These are phyloP conservation scores for Alternaria triticimaculans DNA, from an alignment of 2,329 filamentous ascomycete genomes.

Conservation along the genomic window DNA sequence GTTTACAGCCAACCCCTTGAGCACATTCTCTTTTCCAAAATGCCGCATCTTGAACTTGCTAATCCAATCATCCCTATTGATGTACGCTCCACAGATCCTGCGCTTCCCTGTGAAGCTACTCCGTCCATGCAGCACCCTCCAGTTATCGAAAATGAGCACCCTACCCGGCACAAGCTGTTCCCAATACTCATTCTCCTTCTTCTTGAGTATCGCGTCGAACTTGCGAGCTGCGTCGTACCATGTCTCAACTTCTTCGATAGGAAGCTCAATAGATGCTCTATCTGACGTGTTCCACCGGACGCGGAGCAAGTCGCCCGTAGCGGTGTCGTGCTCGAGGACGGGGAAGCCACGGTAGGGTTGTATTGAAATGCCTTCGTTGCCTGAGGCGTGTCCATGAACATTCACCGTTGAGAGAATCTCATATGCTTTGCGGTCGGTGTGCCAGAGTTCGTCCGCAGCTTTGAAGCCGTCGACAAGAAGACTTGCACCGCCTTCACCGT, in stretches of 20 bases:
- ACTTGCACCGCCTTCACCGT: constrained; percentile 73
- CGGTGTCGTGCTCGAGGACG: constrained; percentile 69
- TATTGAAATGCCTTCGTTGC: constrained; percentile 83
- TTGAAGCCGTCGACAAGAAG: constrained; percentile 87
- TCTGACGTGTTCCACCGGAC: constrained; percentile 96
- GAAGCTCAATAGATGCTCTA: constrained; percentile 70
- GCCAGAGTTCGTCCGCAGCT: constrained; percentile 67
- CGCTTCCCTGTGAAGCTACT: constrained; percentile 82
- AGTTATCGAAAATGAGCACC: constrained; percentile 94
- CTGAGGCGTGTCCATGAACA: constrained; percentile 82
- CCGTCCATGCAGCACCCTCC: constrained; percentile 89
- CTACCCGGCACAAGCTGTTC: constrained; percentile 80
- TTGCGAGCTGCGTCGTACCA: constrained; percentile 85
- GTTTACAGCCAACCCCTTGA: constrained; percentile 18
- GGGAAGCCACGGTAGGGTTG: constrained; percentile 73
- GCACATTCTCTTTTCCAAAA: constrained; percentile 20
- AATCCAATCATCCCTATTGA: constrained; percentile 38
- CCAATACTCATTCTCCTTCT: constrained; percentile 74
- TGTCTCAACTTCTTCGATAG: constrained; percentile 57
- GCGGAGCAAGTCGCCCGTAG: constrained; percentile 60
- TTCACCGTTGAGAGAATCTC: constrained; percentile 61
- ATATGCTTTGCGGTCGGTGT: constrained; percentile 64
- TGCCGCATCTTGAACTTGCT: constrained; percentile 30
- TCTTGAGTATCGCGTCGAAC: constrained; percentile 74
- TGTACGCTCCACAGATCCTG: constrained; percentile 87